A percentile compares a stretch with the other conserved stretches of the same genome.
Conservation (phyloP, 768 basidiomycete genomes). For the Lactarius sp. region DNA sequence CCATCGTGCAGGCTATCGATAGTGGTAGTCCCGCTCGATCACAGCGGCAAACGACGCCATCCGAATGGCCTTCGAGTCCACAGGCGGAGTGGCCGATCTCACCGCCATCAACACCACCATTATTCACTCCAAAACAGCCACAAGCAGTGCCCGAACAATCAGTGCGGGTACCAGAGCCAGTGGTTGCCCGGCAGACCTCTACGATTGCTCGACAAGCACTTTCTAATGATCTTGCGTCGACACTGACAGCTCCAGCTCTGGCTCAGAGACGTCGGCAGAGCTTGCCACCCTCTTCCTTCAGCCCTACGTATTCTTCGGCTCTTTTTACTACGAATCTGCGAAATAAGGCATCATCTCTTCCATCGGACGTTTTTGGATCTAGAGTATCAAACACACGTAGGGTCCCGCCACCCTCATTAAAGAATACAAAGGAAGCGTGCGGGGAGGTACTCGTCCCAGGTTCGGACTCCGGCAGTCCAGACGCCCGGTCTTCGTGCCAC, state of each 20-base stretch:
- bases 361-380: background rate
- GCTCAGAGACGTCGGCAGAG: background rate
- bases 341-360: constrained; percentile 12
- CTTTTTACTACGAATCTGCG: background rate
- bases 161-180: background rate
- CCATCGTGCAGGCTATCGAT: background rate
- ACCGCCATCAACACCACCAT: constrained; percentile 5
- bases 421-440: constrained; percentile 6
- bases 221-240: background rate
- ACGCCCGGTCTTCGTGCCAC: background rate
- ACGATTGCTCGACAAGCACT: background rate
- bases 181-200: background rate
- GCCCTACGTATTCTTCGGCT: background rate
- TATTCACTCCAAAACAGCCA: constrained; percentile 5
- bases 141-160: background rate
- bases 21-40: background rate
- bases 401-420: constrained; percentile 7
- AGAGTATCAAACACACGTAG: background rate
- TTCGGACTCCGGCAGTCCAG: constrained; percentile 15
- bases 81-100: background rate
- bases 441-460: constrained; percentile 21
- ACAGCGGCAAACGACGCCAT: constrained; percentile 17
- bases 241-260: background rate
- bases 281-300: background rate
- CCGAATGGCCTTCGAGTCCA: constrained; percentile 12